Evolutionary conservation across 2,329 filamentous ascomycete genomes (phyloP).

Genomic region (Penicillium digitatum): DNA sequence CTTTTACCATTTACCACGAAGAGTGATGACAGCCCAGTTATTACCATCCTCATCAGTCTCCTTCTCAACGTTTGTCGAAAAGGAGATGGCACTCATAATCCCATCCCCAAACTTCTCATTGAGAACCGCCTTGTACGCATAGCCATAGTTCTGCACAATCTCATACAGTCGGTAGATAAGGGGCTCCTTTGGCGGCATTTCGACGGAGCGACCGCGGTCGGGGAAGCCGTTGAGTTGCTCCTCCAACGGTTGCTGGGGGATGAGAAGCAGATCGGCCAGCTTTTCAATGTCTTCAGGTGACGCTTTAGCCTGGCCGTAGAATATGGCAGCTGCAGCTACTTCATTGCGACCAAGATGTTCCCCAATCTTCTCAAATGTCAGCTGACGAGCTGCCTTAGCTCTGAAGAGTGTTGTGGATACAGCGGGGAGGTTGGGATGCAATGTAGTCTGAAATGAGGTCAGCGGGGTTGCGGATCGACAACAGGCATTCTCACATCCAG

Average conservation of each 20-base stretch:
- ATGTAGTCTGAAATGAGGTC: slow-evolving; percentile 23
- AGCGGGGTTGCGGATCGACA: background rate
- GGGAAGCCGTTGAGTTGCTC: slow-evolving; percentile 68
- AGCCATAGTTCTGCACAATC: slow-evolving; percentile 94
- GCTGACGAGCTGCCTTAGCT: slow-evolving; percentile 69
- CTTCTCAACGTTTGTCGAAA: slow-evolving; percentile 88
- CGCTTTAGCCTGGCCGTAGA: slow-evolving; percentile 81
- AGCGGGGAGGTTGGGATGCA: slow-evolving; percentile 60
- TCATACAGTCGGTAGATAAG: slow-evolving; percentile 89
- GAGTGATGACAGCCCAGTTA: slow-evolving; percentile 78
- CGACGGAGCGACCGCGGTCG: slow-evolving; percentile 71
- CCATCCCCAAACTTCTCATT: slow-evolving; percentile 95
- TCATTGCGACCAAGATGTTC: slow-evolving; percentile 70
- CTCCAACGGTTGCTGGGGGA: slow-evolving; percentile 56
- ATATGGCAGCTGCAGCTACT: slow-evolving; percentile 79
- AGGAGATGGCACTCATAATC: slow-evolving; percentile 95
- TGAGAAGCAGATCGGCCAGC: slow-evolving; percentile 62
- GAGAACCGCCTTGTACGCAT: slow-evolving; percentile 89
- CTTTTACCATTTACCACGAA: slow-evolving; percentile 76
- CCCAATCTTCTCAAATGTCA: slow-evolving; percentile 77
- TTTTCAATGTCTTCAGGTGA: slow-evolving; percentile 65
- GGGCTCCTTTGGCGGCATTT: slow-evolving; percentile 81
- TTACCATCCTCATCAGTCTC: slow-evolving; percentile 80
- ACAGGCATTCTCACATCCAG: slow-evolving; percentile 37
- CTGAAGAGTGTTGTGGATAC: slow-evolving; percentile 72